Conservation (phyloP, 306 rosid genomes). For the Prunus mira region DNA sequence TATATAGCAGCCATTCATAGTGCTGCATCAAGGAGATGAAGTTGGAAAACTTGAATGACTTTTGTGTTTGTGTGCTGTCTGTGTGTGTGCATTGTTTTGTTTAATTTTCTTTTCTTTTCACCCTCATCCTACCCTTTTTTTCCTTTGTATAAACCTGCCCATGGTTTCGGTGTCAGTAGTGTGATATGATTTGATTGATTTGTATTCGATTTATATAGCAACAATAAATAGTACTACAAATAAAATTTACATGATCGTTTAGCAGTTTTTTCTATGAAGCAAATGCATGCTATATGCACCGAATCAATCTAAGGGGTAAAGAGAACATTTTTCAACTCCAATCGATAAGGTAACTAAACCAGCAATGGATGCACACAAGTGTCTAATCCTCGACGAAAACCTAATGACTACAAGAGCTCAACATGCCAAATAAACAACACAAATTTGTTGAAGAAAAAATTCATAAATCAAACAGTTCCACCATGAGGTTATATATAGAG, state of each 20-base stretch:
- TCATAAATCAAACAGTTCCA: background rate
- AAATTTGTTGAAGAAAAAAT: background rate
- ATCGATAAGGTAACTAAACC: background rate
- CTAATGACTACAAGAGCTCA: background rate
- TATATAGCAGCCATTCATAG: conserved; percentile 74
- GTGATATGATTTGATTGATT: conserved; percentile 13
- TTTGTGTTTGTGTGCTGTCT: conserved; percentile 12
- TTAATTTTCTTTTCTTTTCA: background rate
- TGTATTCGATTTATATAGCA: conserved; percentile 26
- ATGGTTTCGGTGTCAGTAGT: conserved; percentile 30
- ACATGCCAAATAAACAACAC: background rate
- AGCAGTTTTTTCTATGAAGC: too few species aligned
- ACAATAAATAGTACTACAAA: background rate
- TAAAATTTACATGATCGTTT: too few species aligned
- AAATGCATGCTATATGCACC: too few species aligned
- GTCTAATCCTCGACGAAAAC: background rate
- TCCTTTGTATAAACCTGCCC: conserved; percentile 18
- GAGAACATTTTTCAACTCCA: background rate
- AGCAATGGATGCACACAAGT: background rate
- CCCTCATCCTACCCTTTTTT: background rate
- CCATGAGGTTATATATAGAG: background rate
- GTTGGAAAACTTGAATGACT: background rate
- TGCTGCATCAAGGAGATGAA: conserved; percentile 35
- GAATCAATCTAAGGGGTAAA: background rate
- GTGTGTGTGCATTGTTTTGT: conserved; percentile 3